A percentile compares a stretch with the other conserved stretches of the same genome.
phyloP scores from a whole-genome alignment of 169 alveolate genomes.

The Plasmodium billcollinsi region DNA sequence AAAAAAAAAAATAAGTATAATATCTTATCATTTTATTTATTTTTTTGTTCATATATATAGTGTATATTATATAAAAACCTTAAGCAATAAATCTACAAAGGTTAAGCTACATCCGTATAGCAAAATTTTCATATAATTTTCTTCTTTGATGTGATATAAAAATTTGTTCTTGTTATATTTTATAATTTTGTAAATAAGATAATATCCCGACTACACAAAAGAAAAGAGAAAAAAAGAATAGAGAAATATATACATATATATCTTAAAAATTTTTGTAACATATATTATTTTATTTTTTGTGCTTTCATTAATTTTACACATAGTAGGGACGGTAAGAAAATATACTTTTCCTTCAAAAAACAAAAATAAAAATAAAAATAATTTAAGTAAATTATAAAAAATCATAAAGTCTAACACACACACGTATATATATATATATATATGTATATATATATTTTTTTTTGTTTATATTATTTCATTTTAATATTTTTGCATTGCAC shows the following conservation, averaged over 20 bases:
- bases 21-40: neutral
- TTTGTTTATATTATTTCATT: neutral
- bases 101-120: constrained; percentile 14
- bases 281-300: neutral
- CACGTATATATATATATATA: neutral
- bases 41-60: neutral
- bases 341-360: constrained; percentile 10
- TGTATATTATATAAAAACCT: constrained; percentile 7
- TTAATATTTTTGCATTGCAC: neutral
- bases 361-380: neutral
- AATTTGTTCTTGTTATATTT: constrained; percentile 3
- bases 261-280: neutral
- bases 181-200: constrained; percentile 5
- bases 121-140: constrained; percentile 19
- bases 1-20: neutral
- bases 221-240: neutral
- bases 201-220: constrained; percentile 23
- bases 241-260: neutral
- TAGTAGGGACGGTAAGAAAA: constrained; percentile 34
- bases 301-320: constrained; percentile 22
- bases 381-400: too few species aligned
- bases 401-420: neutral
- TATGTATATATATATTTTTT: too few species aligned
- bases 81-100: constrained; percentile 10
- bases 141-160: constrained; percentile 22